These are phyloP conservation scores for Pleurotus platypus DNA, from an alignment of 768 basidiomycete genomes.

Conservation along the genomic window DNA sequence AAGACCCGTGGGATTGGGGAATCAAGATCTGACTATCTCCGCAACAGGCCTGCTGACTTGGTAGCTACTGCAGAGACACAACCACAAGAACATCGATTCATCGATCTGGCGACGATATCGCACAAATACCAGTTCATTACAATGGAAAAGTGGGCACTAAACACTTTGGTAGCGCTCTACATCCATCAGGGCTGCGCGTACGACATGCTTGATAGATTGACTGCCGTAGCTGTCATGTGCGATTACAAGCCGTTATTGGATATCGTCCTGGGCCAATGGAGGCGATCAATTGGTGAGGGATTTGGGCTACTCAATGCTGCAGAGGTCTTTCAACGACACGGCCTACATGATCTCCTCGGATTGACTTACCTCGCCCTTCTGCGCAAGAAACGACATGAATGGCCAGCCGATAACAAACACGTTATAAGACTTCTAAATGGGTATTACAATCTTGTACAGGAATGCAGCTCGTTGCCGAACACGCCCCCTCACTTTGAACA, in stretches of 20 bases:
- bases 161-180: background rate
- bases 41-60: background rate
- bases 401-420: slow-evolving; percentile 46
- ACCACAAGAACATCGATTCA: slow-evolving; percentile 4
- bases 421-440: slow-evolving; percentile 50
- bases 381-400: slow-evolving; percentile 43
- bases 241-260: slow-evolving; percentile 41
- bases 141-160: slow-evolving; percentile 7
- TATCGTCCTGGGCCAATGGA: slow-evolving; percentile 40
- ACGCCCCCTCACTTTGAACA: slow-evolving; percentile 41
- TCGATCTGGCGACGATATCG: slow-evolving; percentile 9
- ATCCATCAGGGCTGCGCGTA: background rate
- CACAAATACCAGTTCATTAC: slow-evolving; percentile 11
- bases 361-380: slow-evolving; percentile 51
- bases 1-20: too few species aligned
- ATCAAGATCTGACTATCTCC: background rate
- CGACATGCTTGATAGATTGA: slow-evolving; percentile 21
- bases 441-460: slow-evolving; percentile 42
- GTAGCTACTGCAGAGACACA: background rate
- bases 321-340: slow-evolving; percentile 43
- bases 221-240: slow-evolving; percentile 50
- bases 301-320: slow-evolving; percentile 43
- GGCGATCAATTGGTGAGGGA: slow-evolving; percentile 40
- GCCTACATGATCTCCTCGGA: slow-evolving; percentile 41
- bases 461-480: slow-evolving; percentile 39